Percentiles rank a stretch among this genome's conserved stretches.
phyloP scores from a whole-genome alignment of 371 early-diverging fungal species.

The Rhizopus stolonifer region DNA sequence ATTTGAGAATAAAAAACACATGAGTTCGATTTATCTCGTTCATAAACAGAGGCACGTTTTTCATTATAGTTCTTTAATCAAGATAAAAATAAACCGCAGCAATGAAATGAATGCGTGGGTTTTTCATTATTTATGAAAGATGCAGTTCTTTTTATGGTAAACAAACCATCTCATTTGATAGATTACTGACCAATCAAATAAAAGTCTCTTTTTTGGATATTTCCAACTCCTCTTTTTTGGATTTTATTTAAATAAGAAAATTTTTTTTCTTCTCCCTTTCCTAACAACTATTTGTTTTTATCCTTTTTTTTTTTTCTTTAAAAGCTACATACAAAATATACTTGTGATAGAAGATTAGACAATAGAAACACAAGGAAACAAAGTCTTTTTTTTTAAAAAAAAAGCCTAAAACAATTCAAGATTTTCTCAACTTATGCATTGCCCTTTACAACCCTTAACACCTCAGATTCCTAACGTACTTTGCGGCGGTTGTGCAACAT shows the following conservation, averaged over 20 bases:
- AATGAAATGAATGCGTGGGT: too few species aligned
- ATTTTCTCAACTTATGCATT: constrained; percentile 21
- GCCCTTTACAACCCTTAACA: constrained; percentile 6
- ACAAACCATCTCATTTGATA: neutral
- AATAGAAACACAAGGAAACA: neutral
- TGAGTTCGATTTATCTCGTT: too few species aligned
- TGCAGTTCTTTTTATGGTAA: neutral
- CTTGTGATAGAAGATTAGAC: neutral
- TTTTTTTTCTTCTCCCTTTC: neutral
- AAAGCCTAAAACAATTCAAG: neutral
- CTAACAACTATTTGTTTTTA: neutral
- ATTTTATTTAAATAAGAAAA: neutral
- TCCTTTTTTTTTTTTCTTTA: too few species aligned
- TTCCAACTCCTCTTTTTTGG: neutral
- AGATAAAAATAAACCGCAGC: too few species aligned
- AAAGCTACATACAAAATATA: neutral
- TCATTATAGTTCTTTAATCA: too few species aligned
- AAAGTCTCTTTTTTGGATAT: neutral
- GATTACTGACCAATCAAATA: neutral
- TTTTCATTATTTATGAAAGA: neutral
- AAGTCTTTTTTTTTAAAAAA: constrained; percentile 4
- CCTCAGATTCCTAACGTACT: constrained; percentile 27
- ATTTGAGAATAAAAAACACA: too few species aligned
- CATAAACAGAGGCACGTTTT: too few species aligned
- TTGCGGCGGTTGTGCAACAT: constrained; percentile 23